These are phyloP conservation scores for Phytophthora crassamura DNA, from an alignment of 352 stramenopile species.

Conservation along the genomic window DNA sequence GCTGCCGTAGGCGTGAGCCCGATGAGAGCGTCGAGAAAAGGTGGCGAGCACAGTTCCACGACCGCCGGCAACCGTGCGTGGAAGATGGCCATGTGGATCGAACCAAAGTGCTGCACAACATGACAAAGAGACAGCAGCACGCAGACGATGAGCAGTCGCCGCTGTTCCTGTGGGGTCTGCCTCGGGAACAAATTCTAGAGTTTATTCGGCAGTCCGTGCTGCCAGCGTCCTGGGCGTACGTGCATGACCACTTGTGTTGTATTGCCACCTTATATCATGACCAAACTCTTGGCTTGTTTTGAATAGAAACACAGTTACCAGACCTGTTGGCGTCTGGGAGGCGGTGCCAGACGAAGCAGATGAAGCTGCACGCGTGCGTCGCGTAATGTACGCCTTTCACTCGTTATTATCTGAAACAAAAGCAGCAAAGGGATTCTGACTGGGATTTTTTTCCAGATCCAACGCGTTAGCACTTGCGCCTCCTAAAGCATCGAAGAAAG, in stretches of 20 bases:
- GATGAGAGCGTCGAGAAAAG: slow-evolving; percentile 50
- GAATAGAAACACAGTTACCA: slow-evolving; percentile 31
- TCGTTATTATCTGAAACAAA: background rate
- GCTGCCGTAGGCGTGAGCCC: slow-evolving; percentile 10
- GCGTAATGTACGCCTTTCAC: slow-evolving; percentile 16
- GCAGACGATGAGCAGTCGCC: slow-evolving; percentile 32
- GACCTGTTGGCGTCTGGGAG: slow-evolving; percentile 54
- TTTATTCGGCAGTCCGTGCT: slow-evolving; percentile 83
- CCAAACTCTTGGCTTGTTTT: background rate
- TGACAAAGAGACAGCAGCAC: slow-evolving; percentile 10
- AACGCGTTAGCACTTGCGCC: slow-evolving; percentile 20
- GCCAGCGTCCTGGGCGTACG: slow-evolving; percentile 64
- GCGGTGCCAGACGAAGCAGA: slow-evolving; percentile 34
- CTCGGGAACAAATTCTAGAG: slow-evolving; percentile 74
- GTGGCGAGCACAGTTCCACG: slow-evolving; percentile 57
- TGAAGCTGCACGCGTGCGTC: slow-evolving; percentile 23
- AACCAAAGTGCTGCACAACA: slow-evolving; percentile 56
- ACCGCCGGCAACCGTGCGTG: slow-evolving; percentile 34
- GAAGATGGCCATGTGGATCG: slow-evolving; percentile 59
- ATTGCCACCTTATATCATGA: background rate
- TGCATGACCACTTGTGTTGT: slow-evolving; percentile 25
- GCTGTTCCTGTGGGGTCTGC: slow-evolving; percentile 66
- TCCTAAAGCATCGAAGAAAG: slow-evolving; percentile 14
- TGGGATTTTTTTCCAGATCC: slow-evolving; percentile 12
- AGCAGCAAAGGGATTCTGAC: background rate